Percentiles rank a stretch among this genome's conserved stretches.
Evolutionary conservation across 768 basidiomycete species (phyloP).

Genomic region (Suillus sp.): DNA sequence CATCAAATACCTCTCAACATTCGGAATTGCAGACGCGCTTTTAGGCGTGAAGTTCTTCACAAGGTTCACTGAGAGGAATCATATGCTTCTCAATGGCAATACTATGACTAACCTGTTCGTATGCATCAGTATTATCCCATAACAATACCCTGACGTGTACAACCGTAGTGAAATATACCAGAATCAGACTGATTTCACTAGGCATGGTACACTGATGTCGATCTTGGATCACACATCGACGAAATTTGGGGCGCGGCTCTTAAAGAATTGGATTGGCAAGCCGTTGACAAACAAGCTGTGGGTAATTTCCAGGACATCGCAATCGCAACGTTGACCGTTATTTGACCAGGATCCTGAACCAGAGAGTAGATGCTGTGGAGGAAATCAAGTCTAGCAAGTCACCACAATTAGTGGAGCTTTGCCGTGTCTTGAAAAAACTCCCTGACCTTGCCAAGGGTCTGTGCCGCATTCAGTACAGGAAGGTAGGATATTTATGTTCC

Average conservation of each 20-base stretch:
- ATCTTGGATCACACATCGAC: conserved; percentile 87
- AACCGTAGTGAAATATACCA: conserved; percentile 76
- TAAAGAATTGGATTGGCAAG: conserved; percentile 84
- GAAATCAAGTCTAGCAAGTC: conserved; percentile 72
- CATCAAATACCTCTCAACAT: conserved; percentile 69
- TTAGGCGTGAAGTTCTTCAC: conserved; percentile 77
- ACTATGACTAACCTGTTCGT: conserved; percentile 77
- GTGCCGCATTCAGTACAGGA: conserved; percentile 87
- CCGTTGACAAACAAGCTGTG: conserved; percentile 68
- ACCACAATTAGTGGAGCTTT: conserved; percentile 64
- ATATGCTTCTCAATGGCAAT: conserved; percentile 89
- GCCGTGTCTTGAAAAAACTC: conserved; percentile 67
- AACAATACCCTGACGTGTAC: not conserved
- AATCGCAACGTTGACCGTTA: conserved; percentile 7
- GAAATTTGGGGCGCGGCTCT: conserved; percentile 81
- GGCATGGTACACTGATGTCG: conserved; percentile 79
- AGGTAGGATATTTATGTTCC: conserved; percentile 48
- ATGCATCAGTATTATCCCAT: not conserved
- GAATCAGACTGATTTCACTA: conserved; percentile 80
- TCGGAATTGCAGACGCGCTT: conserved; percentile 79
- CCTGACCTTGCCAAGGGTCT: conserved; percentile 89
- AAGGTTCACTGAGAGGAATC: conserved; percentile 70
- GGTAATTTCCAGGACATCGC: conserved; percentile 5
- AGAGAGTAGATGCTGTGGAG: conserved; percentile 81
- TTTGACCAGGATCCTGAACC: conserved; percentile 64